These are phyloP conservation scores for Dalbergia oliveri DNA, from an alignment of 306 rosid genomes.

Conservation along the genomic window DNA sequence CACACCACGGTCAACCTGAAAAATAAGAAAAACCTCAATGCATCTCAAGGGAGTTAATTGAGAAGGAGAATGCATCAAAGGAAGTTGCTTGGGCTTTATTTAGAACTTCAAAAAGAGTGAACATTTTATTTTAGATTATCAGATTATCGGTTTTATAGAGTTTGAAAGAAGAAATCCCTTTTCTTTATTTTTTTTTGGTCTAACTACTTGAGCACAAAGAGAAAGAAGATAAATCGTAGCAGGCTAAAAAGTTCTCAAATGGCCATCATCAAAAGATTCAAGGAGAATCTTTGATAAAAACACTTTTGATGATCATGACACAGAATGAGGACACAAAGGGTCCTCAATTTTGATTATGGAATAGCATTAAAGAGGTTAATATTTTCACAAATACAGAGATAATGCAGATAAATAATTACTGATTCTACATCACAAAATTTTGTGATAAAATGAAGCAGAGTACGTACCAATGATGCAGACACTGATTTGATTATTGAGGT, in stretches of 20 bases:
- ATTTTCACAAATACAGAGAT: not conserved
- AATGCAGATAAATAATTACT: constrained; percentile 3
- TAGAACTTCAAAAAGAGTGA: too few relatives aligned
- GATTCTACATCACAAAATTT: constrained; percentile 5
- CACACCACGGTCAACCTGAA: constrained; percentile 90
- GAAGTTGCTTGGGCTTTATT: too few relatives aligned
- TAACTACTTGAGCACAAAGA: not conserved
- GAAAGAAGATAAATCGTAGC: constrained; percentile 32
- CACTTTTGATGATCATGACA: constrained; percentile 7
- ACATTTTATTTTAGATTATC: too few relatives aligned
- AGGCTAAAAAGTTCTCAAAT: constrained; percentile 28
- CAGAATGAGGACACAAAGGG: too few relatives aligned
- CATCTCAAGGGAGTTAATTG: constrained; percentile 15
- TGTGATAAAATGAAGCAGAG: constrained; percentile 35
- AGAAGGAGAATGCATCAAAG: too few relatives aligned
- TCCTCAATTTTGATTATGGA: too few relatives aligned
- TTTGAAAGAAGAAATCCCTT: too few relatives aligned
- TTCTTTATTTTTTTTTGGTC: too few relatives aligned
- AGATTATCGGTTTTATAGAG: too few relatives aligned
- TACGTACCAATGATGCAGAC: constrained; percentile 75
- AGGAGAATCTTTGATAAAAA: not conserved
- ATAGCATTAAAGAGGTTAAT: too few relatives aligned
- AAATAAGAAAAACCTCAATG: not conserved
- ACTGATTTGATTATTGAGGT: constrained; percentile 73
- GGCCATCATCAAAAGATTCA: not conserved